Base-by-base conservation (phyloP, 257 asterid species). In the Anisodus tanguticus region DNA sequence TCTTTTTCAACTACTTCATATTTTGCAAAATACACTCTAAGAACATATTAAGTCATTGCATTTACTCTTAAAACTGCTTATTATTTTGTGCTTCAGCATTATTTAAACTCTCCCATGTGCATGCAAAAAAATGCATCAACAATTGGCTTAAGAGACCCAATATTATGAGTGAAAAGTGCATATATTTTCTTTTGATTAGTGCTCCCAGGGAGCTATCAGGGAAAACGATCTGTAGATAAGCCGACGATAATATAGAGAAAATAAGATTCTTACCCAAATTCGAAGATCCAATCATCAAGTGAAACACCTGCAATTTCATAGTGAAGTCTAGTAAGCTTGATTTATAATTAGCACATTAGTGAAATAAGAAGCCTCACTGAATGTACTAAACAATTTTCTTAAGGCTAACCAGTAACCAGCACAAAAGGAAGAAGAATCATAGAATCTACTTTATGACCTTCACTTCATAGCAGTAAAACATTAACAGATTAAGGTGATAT, bases 261-360 rank as follows among this genome's bases (percentile, higher is more conserved):
- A 59, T 47, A 63, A 85, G 64, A 58, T 81, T 81, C 98, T 92
- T 91, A 96, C 99, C 98, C 86, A 92, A 86, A 87, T 94, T 96
- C 57, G 97, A 93, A 77, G 91, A 90, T 89, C 99, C 99, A 58
- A 96, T 96, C 92, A 96, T 85, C 54, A 96, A 87, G 91, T 96
- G 99, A 86, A 96, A 91, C 88, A 94, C 98, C 99, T 96, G 98
- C 91, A 91, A 91, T 83, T 13, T 51, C 83, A 82, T 67, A 85
- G 83, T 74, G 35, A 85, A n/a, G 60, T 70, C 66, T 22, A 64
- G 43, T 72, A 72, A 72, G 80, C 58, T 19, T 19, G 80, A 19
- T 43, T 49, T 72, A 19, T 0, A 45, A 72, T 2, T 45, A 72
- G 59, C 59, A 72, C 80, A 71, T 72, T n/a, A 19, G 59, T 19